These are phyloP conservation scores for Kuraishia cidri DNA, from an alignment of 805 yeast species.

Conservation along the genomic window DNA sequence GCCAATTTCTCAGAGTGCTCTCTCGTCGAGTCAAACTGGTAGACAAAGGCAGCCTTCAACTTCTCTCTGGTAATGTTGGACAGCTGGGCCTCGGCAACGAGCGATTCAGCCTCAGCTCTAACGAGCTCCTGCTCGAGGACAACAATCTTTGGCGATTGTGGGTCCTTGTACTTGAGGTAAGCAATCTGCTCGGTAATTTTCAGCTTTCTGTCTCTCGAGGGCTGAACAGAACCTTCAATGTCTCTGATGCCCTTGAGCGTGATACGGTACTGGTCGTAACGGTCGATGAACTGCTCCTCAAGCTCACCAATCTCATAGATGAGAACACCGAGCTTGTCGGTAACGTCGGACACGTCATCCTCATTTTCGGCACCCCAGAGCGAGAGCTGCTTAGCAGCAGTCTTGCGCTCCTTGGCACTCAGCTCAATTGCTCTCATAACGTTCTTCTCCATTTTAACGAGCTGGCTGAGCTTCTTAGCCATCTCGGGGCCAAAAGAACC, in stretches of 20 bases:
- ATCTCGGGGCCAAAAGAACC: conserved; percentile 94
- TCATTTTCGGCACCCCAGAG: conserved; percentile 98
- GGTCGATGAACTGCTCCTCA: conserved; percentile 97
- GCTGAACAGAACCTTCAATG: conserved; percentile 97
- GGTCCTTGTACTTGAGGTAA: conserved; percentile 95
- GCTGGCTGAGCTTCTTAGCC: conserved; percentile 82
- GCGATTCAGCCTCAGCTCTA: conserved; percentile 97
- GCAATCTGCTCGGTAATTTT: conserved; percentile 97
- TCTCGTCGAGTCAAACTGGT: conserved; percentile 92
- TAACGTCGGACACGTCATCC: conserved; percentile 93
- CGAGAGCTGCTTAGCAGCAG: conserved; percentile 94
- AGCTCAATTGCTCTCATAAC: conserved; percentile 90
- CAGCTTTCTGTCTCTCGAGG: conserved; percentile 96
- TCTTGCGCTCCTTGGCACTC: conserved; percentile 88
- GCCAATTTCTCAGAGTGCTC: conserved; percentile 96
- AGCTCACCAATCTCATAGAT: conserved; percentile 95
- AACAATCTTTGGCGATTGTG: conserved; percentile 91
- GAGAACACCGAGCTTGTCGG: conserved; percentile 94
- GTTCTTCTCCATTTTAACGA: conserved; percentile 94
- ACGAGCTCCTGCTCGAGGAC: conserved; percentile 97
- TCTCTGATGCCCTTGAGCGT: conserved; percentile 91
- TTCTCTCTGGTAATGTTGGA: conserved; percentile 97
- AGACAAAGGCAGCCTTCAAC: conserved; percentile 93
- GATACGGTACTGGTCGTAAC: conserved; percentile 96
- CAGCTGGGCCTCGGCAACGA: conserved; percentile 98